These are phyloP conservation scores for Penicillium thymicola DNA, from an alignment of 2,329 filamentous ascomycete genomes.

Conservation along the genomic window DNA sequence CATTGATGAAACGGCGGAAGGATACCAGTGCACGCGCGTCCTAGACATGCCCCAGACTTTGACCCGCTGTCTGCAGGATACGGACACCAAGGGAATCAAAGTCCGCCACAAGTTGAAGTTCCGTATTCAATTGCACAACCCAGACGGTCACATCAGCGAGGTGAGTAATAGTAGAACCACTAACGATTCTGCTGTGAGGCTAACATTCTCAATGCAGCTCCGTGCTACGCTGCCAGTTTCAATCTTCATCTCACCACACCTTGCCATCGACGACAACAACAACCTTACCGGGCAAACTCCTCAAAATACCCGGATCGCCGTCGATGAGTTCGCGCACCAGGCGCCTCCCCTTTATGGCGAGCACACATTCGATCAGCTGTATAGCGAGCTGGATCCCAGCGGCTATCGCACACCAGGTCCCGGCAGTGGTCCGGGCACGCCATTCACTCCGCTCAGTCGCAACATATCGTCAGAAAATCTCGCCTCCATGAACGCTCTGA, in stretches of 20 bases:
- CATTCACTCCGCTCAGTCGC: slow-evolving; percentile 66
- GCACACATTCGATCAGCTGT: slow-evolving; percentile 85
- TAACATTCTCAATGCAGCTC: slow-evolving; percentile 51
- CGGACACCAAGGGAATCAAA: slow-evolving; percentile 85
- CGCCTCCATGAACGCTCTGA: slow-evolving; percentile 53
- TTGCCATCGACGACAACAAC: slow-evolving; percentile 83
- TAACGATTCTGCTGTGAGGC: neutral
- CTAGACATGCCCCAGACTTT: slow-evolving; percentile 75
- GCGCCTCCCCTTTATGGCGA: slow-evolving; percentile 92
- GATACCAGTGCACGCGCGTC: slow-evolving; percentile 57
- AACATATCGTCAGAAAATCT: slow-evolving; percentile 81
- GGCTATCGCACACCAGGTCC: slow-evolving; percentile 76
- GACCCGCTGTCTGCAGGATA: slow-evolving; percentile 81
- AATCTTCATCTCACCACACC: slow-evolving; percentile 92
- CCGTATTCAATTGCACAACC: slow-evolving; percentile 86
- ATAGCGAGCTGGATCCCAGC: slow-evolving; percentile 76
- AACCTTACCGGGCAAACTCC: slow-evolving; percentile 66
- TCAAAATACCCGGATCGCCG: slow-evolving; percentile 46
- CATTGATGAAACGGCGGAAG: slow-evolving; percentile 58
- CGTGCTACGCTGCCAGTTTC: slow-evolving; percentile 86
- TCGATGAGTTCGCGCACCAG: slow-evolving; percentile 57
- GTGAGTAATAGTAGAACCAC: slow-evolving; percentile 42
- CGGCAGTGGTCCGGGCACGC: slow-evolving; percentile 70
- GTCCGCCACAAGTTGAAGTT: slow-evolving; percentile 90
- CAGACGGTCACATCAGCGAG: slow-evolving; percentile 91